These are phyloP conservation scores for Lachancea sp. DNA, from an alignment of 805 yeast species.

Conservation along the genomic window DNA sequence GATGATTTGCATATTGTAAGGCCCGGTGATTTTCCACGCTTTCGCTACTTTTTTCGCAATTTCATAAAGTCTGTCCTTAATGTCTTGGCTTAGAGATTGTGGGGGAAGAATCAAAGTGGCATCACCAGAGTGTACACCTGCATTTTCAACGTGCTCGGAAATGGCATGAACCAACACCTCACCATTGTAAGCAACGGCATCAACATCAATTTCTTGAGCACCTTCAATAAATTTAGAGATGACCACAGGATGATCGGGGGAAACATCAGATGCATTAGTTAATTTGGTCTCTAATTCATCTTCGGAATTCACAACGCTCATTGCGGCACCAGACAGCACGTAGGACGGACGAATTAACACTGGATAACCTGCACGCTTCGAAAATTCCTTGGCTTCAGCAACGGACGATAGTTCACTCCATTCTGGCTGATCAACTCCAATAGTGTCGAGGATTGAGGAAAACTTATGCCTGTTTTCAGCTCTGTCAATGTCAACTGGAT, in stretches of 20 bases:
- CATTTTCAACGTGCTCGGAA: conserved; percentile 96
- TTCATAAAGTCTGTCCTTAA: conserved; percentile 68
- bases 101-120: conserved; percentile 96
- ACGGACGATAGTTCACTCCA: conserved; percentile 94
- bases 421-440: conserved; percentile 92
- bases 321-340: conserved; percentile 96
- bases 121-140: conserved; percentile 98
- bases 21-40: conserved; percentile 96
- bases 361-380: conserved; percentile 83
- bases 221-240: conserved; percentile 93
- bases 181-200: conserved; percentile 91
- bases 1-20: conserved; percentile 97
- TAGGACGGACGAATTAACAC: conserved; percentile 97
- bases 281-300: conserved; percentile 76
- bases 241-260: conserved; percentile 96
- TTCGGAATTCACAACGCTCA: conserved; percentile 83
- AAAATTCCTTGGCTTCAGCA: conserved; percentile 79
- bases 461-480: conserved; percentile 99
- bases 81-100: conserved; percentile 58
- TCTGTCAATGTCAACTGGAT: conserved; percentile 89
- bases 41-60: conserved; percentile 89
- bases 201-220: conserved; percentile 95
- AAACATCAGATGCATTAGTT: conserved; percentile 82
- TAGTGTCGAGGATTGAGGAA: conserved; percentile 87
- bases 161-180: conserved; percentile 88